A percentile compares a stretch with the other conserved stretches of the same genome.
phyloP scores from a whole-genome alignment of 257 asterid genomes.

The Pogostemon cablin region DNA sequence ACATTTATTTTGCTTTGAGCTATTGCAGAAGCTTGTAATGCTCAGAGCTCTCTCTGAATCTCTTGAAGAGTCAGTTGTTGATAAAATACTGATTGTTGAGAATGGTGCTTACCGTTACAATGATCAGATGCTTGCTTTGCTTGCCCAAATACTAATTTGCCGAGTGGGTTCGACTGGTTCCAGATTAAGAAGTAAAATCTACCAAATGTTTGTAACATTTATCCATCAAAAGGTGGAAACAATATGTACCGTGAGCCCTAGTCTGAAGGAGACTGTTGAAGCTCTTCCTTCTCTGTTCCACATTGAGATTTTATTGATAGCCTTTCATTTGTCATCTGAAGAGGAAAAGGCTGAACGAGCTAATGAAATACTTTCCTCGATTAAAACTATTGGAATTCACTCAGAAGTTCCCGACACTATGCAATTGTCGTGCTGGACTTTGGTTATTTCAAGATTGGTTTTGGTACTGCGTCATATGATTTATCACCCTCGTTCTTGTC shows the following conservation, averaged over 20 bases:
- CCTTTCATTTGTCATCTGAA: constrained; percentile 79
- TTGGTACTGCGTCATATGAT: constrained; percentile 90
- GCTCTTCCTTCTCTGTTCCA: constrained; percentile 85
- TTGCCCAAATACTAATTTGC: constrained; percentile 74
- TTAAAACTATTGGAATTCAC: constrained; percentile 55
- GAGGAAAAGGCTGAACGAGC: constrained; percentile 70
- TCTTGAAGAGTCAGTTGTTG: constrained; percentile 72
- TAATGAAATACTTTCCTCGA: constrained; percentile 53
- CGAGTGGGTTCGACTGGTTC: constrained; percentile 71
- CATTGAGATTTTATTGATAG: constrained; percentile 76
- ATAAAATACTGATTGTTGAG: constrained; percentile 62
- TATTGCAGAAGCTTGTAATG: constrained; percentile 67
- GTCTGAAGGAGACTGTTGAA: constrained; percentile 63
- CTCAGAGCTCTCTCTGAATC: constrained; percentile 58
- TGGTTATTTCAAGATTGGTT: constrained; percentile 81
- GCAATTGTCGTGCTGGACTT: constrained; percentile 87
- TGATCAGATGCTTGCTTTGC: constrained; percentile 83
- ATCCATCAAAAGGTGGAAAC: constrained; percentile 59
- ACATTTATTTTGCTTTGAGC: constrained; percentile 70
- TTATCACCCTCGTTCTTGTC: constrained; percentile 68
- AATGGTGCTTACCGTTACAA: constrained; percentile 71
- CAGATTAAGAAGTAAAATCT: constrained; percentile 69
- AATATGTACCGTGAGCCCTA: constrained; percentile 53
- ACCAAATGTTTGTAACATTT: constrained; percentile 52
- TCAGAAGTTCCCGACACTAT: constrained; percentile 46